phyloP scores from a whole-genome alignment of 1,284 basidiomycete species.

The Pterulicium gracile region DNA sequence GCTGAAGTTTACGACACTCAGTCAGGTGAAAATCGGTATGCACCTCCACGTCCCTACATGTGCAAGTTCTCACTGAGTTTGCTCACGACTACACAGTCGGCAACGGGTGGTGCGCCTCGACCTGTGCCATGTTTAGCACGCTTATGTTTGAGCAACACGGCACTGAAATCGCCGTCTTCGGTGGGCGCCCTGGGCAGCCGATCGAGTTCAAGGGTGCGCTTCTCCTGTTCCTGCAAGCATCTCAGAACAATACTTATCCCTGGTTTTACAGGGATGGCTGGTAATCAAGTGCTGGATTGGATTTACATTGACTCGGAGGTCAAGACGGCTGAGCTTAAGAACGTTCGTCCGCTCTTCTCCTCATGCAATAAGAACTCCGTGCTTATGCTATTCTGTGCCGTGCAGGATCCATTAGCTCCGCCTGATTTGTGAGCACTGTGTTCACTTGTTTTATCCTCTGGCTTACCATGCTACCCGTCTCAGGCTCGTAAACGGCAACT shows the following conservation, averaged over 20 bases:
- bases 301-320: constrained; percentile 50
- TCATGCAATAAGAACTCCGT: background rate
- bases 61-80: constrained; percentile 1
- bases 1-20: constrained; percentile 12
- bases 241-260: constrained; percentile 5
- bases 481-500: constrained; percentile 40
- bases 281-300: constrained; percentile 59
- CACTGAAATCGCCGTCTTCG: constrained; percentile 48
- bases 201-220: constrained; percentile 46
- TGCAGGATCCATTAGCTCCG: constrained; percentile 47
- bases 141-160: constrained; percentile 49
- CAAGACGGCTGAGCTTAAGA: constrained; percentile 48
- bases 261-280: constrained; percentile 39
- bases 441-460: background rate
- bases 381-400: background rate
- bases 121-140: constrained; percentile 55
- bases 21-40: constrained; percentile 44
- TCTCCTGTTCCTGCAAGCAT: no score
- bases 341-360: constrained; percentile 24
- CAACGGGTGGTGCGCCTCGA: constrained; percentile 42
- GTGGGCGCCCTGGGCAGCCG: constrained; percentile 40
- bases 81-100: constrained; percentile 17
- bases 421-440: constrained; percentile 38
- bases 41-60: background rate
- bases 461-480: background rate